phyloP scores from a whole-genome alignment of 2,329 filamentous ascomycete species.

The Epichloe gansuensis region DNA sequence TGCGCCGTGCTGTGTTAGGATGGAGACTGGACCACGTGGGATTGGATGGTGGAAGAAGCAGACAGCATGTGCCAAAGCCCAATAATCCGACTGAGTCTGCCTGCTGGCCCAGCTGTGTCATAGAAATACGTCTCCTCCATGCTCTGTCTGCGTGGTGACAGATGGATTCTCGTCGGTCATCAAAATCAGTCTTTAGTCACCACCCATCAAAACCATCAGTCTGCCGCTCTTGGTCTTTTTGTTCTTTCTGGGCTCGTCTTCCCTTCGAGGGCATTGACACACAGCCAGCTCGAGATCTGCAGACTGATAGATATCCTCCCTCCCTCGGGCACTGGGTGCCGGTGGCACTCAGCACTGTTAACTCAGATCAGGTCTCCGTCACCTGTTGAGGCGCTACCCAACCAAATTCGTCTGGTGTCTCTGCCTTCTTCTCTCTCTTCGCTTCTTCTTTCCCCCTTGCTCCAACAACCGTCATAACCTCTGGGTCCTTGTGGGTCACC shows the following conservation, averaged over 20 bases:
- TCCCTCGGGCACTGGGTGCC: not conserved
- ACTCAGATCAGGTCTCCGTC: not conserved
- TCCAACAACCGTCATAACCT: not conserved
- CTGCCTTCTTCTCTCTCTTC: not conserved
- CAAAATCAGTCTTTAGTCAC: not conserved
- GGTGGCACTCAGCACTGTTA: not conserved
- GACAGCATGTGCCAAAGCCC: constrained; percentile 2
- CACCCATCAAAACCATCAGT: not conserved
- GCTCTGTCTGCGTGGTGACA: not conserved
- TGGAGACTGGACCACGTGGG: not conserved
- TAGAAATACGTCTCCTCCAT: not conserved
- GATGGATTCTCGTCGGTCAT: not conserved
- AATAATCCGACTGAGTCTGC: not conserved
- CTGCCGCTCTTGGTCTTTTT: not conserved
- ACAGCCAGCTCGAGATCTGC: not conserved
- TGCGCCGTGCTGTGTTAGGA: not conserved
- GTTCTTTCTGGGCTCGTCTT: not conserved
- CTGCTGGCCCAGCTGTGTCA: not conserved
- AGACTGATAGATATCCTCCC: not conserved
- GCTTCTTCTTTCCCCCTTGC: not conserved
- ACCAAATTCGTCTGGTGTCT: not conserved
- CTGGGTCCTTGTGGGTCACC: not conserved
- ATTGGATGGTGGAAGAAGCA: not conserved
- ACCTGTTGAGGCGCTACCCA: not conserved
- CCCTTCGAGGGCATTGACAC: not conserved